Conservation (phyloP, 2,329 filamentous ascomycete genomes). For the Nigrograna mackinnonii region DNA sequence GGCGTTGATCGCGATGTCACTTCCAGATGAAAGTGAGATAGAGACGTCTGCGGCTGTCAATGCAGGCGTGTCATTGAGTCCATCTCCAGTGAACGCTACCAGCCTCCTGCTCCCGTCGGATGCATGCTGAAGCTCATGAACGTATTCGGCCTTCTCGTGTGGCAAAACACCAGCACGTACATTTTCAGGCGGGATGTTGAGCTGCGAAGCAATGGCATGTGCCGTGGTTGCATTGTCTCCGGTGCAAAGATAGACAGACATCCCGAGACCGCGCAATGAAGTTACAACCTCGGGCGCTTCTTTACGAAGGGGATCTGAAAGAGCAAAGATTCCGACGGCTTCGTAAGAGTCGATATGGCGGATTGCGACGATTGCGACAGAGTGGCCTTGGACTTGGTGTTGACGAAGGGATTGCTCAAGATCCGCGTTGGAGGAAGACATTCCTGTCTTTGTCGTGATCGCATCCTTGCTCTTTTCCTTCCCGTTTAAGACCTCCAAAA, state of each 20-base stretch:
- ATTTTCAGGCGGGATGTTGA: constrained; percentile 75
- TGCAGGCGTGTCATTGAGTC: constrained; percentile 90
- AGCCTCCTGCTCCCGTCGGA: constrained; percentile 1
- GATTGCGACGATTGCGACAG: neutral
- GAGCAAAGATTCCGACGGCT: constrained; percentile 70
- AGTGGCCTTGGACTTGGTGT: constrained; percentile 28
- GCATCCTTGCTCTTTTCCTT: neutral
- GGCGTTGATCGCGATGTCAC: constrained; percentile 80
- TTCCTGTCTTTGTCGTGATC: neutral
- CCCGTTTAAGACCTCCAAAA: neutral
- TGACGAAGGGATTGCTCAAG: neutral
- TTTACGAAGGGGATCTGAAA: constrained; percentile 78
- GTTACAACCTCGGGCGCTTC: constrained; percentile 70
- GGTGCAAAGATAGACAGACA: constrained; percentile 87
- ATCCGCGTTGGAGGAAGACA: no score
- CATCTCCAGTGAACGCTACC: constrained; percentile 85
- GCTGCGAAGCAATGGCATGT: constrained; percentile 71
- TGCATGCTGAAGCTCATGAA: constrained; percentile 51
- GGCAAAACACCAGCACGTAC: constrained; percentile 88
- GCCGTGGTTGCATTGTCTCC: constrained; percentile 90
- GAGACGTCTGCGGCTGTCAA: constrained; percentile 80
- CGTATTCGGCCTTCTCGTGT: constrained; percentile 77
- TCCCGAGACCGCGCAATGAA: constrained; percentile 65
- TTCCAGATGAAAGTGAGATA: constrained; percentile 79
- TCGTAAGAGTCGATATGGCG: constrained; percentile 39